A percentile compares a stretch with the other conserved stretches of the same genome.
Conservation (phyloP, 2,329 filamentous ascomycete species). For the Phoma herbarum region DNA sequence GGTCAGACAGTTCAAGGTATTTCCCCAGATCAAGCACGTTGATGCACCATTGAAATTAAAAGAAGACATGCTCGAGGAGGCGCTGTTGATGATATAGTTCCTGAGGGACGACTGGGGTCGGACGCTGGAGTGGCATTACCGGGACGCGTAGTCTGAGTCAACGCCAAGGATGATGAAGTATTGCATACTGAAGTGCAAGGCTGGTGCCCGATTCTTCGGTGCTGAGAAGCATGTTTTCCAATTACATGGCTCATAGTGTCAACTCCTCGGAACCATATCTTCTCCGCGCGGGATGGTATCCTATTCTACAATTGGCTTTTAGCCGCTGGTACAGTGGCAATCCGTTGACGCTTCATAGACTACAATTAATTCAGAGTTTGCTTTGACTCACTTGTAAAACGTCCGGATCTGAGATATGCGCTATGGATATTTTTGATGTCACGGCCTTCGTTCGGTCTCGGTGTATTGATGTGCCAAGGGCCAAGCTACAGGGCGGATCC, state of each 20-base stretch:
- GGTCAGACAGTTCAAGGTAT: not conserved
- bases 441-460: conserved; percentile 14
- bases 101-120: not conserved
- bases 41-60: not conserved
- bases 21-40: not conserved
- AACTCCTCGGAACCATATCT: not conserved
- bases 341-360: not conserved
- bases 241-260: not conserved
- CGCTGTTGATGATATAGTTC: not conserved
- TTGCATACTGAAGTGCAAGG: not conserved
- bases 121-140: not conserved
- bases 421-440: not conserved
- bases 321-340: not conserved
- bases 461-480: conserved; percentile 14
- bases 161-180: not conserved
- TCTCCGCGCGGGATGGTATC: not conserved
- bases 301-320: not conserved
- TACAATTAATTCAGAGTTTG: not conserved
- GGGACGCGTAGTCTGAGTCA: not conserved
- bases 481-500: conserved; percentile 17
- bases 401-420: not conserved
- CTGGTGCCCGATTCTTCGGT: not conserved
- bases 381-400: not conserved
- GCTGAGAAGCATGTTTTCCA: not conserved
- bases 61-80: not conserved